Evolutionary conservation across 305 asterid species (phyloP), one percentile per base, ranked within the genome.

Genomic region (Ilex paraguariensis): DNA sequence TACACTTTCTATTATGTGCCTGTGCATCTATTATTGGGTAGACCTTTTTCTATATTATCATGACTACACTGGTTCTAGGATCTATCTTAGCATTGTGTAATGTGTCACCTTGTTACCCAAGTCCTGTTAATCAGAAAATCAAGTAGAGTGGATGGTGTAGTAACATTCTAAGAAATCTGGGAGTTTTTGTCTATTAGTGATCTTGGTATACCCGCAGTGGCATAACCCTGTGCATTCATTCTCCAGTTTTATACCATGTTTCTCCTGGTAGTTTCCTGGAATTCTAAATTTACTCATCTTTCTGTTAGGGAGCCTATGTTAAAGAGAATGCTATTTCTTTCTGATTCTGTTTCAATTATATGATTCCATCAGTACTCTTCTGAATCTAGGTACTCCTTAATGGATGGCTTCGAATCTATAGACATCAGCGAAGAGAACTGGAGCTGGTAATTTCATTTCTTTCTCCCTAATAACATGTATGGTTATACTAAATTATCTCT

Each of bases 331-430:
- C 13, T 46, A 46, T 7, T 46, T 30, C 28, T 63, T 17, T 15
- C 62, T 66, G 11, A 17, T 56, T 16, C 31, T 16, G 10, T 15
- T 7, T 10, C 9, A 48, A 44, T 13, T 58, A 21, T 21, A 11
- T 44, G 28, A 51, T 56, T 58, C 32, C 13, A 60, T 61, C 56
- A 54, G 59, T 56, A 54, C 50, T 67, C 63, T 72, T 70, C 69
- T 75, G 65, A 31, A 68, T 70, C 15, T 73, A 94, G 99, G 84
- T 81, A 63, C 90, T 94, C 66, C 98, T 94, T 46, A 90, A 85
- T 73, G 99, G 96, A 64, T 94, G 95, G 95, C 95, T 88, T 56
- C 96, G 97, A 42, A 79, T 81, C 8, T 88, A 87, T 70, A 83
- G 89, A 63, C 95, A 86, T 57, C 96, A 91, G 63, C 78, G 96